A percentile compares a stretch with the other conserved stretches of the same genome.
These are phyloP conservation scores for Plasmodium malariae DNA, from an alignment of 169 alveolate genomes.

Conservation along the genomic window DNA sequence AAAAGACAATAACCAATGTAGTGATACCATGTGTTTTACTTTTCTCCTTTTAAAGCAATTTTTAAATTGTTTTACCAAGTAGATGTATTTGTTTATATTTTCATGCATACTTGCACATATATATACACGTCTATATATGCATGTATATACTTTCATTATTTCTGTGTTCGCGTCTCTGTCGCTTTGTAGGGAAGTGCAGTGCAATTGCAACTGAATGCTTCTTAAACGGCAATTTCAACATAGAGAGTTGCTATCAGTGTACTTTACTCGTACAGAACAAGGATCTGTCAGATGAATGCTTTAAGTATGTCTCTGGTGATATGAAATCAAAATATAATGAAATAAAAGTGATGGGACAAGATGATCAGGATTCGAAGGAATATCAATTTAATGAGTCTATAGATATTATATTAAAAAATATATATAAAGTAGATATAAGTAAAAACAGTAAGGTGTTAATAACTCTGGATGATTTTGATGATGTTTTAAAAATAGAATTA, in stretches of 20 bases:
- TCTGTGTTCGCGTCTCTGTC: too few species aligned
- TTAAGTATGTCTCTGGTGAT: slow-evolving; percentile 15
- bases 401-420: slow-evolving; percentile 17
- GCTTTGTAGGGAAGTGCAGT: slow-evolving; percentile 25
- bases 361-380: slow-evolving; percentile 16
- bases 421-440: slow-evolving; percentile 5
- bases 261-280: slow-evolving; percentile 27
- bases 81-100: too few species aligned
- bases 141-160: too few species aligned
- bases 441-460: slow-evolving; percentile 10
- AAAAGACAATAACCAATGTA: too few species aligned
- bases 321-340: not conserved
- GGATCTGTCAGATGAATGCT: slow-evolving; percentile 1
- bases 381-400: slow-evolving; percentile 12
- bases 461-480: slow-evolving; percentile 18
- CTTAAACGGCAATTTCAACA: slow-evolving; percentile 27
- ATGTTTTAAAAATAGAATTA: slow-evolving; percentile 10
- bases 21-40: too few species aligned
- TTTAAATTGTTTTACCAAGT: too few species aligned
- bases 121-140: too few species aligned
- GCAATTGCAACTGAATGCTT: slow-evolving; percentile 23
- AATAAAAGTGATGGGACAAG: not conserved
- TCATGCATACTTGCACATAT: too few species aligned
- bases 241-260: slow-evolving; percentile 44
- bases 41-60: too few species aligned